Conservation (phyloP, 1,139 yeast genomes). For the Cylindricascospora bacillispora region DNA sequence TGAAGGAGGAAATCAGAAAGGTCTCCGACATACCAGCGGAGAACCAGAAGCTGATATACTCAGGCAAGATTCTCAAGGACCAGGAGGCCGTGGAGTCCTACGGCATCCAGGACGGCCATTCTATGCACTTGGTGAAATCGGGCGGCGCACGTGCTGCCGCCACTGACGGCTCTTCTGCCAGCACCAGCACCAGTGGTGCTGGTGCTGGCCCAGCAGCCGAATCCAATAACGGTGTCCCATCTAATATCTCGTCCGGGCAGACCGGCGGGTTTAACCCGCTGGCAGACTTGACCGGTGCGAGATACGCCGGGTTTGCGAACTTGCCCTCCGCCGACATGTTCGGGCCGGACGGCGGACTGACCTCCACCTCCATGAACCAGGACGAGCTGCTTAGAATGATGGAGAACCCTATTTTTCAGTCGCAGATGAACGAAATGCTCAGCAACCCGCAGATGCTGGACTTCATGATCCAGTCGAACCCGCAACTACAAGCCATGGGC, state of each 20-base stretch:
- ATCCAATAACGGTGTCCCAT: conserved; percentile 34
- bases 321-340: conserved; percentile 82
- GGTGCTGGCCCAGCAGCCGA: conserved; percentile 4
- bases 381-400: conserved; percentile 64
- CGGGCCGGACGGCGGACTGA: conserved; percentile 93
- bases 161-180: conserved; percentile 14
- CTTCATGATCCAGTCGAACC: conserved; percentile 67
- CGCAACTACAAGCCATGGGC: conserved; percentile 76
- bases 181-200: conserved; percentile 9
- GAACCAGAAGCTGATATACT: conserved; percentile 78
- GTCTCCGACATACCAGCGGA: conserved; percentile 55
- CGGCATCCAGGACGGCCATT: conserved; percentile 75
- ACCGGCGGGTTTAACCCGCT: conserved; percentile 81
- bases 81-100: conserved; percentile 59
- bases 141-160: conserved; percentile 34
- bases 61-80: conserved; percentile 89
- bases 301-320: conserved; percentile 82
- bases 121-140: conserved; percentile 72
- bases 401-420: conserved; percentile 70
- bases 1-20: conserved; percentile 52
- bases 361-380: conserved; percentile 47
- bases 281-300: conserved; percentile 86
- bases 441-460: conserved; percentile 77
- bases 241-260: conserved; percentile 68
- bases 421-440: conserved; percentile 67